These are phyloP conservation scores for Dictyostelium intermedium DNA, from an alignment of 78 protist species.

Conservation along the genomic window DNA sequence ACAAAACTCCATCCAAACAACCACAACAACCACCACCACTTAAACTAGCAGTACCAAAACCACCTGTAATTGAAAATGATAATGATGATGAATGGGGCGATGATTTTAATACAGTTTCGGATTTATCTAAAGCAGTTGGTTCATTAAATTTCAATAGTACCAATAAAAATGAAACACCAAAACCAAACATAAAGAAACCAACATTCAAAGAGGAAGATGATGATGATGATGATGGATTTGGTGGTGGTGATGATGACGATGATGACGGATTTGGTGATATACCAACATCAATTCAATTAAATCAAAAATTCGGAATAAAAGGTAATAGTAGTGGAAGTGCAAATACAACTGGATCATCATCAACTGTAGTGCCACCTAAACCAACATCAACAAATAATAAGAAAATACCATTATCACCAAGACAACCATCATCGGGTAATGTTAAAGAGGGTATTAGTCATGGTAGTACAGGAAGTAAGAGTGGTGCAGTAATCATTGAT, in stretches of 20 bases:
- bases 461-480: neutral
- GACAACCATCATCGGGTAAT: neutral
- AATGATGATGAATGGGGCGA: slow-evolving; percentile 77
- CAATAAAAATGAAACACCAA: slow-evolving; percentile 9
- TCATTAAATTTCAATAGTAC: slow-evolving; percentile 4
- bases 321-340: neutral
- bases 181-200: neutral
- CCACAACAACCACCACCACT: neutral
- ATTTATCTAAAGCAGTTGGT: slow-evolving; percentile 31
- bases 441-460: neutral
- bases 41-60: slow-evolving; percentile 26
- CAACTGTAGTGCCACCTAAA: neutral
- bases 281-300: slow-evolving; percentile 65
- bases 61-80: slow-evolving; percentile 10
- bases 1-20: neutral
- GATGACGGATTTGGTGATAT: neutral
- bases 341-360: neutral
- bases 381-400: neutral
- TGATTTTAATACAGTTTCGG: slow-evolving; percentile 78
- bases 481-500: slow-evolving; percentile 18
- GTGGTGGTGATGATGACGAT: slow-evolving; percentile 48
- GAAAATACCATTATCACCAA: neutral
- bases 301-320: slow-evolving; percentile 5
- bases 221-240: slow-evolving; percentile 13
- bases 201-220: neutral